These are phyloP conservation scores for Leccinum rimulosum DNA, from an alignment of 768 basidiomycete genomes.

Conservation along the genomic window DNA sequence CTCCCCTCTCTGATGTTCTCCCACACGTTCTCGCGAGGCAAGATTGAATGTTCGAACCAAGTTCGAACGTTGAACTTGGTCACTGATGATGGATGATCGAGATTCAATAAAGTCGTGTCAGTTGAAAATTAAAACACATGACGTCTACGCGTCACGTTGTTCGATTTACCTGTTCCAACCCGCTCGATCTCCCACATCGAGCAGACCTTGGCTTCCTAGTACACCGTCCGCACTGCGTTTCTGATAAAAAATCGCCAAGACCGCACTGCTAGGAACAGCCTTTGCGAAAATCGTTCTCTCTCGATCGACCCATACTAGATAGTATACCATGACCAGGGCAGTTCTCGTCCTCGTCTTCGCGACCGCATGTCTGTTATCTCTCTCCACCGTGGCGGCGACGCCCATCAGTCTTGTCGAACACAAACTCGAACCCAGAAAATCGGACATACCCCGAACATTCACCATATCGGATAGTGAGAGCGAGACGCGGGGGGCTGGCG, in stretches of 20 bases:
- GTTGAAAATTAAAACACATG: background rate
- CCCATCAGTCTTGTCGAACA: background rate
- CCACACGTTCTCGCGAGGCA: background rate
- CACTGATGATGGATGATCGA: no score
- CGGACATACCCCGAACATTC: conserved; percentile 9
- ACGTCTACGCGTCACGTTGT: background rate
- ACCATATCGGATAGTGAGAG: conserved; percentile 3
- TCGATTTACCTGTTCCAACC: background rate
- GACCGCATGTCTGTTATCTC: conserved; percentile 9
- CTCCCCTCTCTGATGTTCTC: background rate
- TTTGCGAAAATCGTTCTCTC: background rate
- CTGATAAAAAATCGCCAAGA: background rate
- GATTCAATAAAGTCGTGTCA: no score
- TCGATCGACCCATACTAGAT: background rate
- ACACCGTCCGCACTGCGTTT: background rate
- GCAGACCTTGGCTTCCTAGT: background rate
- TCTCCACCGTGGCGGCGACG: conserved; percentile 2
- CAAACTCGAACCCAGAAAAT: background rate
- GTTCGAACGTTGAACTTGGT: no score
- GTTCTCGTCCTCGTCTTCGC: background rate
- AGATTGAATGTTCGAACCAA: background rate
- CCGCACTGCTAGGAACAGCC: background rate
- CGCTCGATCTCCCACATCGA: background rate
- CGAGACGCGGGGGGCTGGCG: background rate
- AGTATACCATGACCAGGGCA: conserved; percentile 3